Conservation (phyloP, 2,329 filamentous ascomycete species). For the Torrubiella hemipterigena region DNA sequence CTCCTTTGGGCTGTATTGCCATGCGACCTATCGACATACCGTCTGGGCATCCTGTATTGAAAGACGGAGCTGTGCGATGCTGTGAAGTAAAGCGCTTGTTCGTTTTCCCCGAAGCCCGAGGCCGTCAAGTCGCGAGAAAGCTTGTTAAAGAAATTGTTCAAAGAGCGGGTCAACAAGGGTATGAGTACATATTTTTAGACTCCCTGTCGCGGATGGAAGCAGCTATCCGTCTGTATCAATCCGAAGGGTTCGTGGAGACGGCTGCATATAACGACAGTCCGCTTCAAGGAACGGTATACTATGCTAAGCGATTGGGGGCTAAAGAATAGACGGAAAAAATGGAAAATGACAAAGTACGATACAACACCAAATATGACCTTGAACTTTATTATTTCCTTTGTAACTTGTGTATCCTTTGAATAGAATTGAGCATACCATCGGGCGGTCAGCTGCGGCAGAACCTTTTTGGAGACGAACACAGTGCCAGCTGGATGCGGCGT, state of each 20-base stretch:
- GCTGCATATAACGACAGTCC: conserved; percentile 13
- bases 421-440: too few species aligned
- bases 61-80: conserved; percentile 4
- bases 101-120: conserved; percentile 15
- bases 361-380: neutral
- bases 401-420: too few species aligned
- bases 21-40: conserved; percentile 11
- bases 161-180: conserved; percentile 8
- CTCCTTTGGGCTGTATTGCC: conserved; percentile 14
- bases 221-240: conserved; percentile 13
- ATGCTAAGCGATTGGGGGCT: conserved; percentile 6
- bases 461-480: too few species aligned
- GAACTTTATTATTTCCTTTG: too few species aligned
- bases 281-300: conserved; percentile 10
- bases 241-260: conserved; percentile 12
- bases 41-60: conserved; percentile 4
- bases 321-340: neutral
- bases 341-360: neutral
- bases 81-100: conserved; percentile 16
- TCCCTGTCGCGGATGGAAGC: conserved; percentile 12
- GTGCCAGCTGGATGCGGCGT: too few species aligned
- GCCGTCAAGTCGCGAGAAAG: conserved; percentile 11
- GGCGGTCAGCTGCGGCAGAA: neutral
- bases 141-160: conserved; percentile 10
- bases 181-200: conserved; percentile 14